phyloP scores from a whole-genome alignment of 176 grass and related monocot species.

The Lolium rigidum region DNA sequence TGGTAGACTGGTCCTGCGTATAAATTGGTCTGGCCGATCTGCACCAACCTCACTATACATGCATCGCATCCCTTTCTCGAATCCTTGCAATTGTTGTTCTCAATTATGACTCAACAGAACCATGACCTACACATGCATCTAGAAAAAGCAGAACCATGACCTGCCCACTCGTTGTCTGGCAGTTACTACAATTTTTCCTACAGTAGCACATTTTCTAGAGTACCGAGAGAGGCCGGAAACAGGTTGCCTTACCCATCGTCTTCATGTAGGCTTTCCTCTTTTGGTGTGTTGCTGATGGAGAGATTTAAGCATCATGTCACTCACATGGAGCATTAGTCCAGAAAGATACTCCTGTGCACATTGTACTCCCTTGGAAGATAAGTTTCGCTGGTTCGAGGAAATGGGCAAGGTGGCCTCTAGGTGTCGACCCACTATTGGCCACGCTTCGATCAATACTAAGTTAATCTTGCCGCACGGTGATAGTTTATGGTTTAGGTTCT shows the following conservation, averaged over 20 bases:
- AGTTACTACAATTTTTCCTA: not conserved
- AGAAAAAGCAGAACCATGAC: not conserved
- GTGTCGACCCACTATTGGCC: constrained; percentile 27
- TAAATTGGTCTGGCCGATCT: not conserved
- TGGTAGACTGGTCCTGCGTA: not conserved
- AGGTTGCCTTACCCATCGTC: not conserved
- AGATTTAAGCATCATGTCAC: not conserved
- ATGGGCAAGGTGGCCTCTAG: not conserved
- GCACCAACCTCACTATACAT: not conserved
- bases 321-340: constrained; percentile 39
- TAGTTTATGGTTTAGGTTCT: not conserved
- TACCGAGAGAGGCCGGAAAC: not conserved
- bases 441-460: constrained; percentile 16
- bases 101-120: not conserved
- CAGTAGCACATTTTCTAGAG: not conserved
- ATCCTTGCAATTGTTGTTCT: not conserved
- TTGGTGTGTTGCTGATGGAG: constrained; percentile 36
- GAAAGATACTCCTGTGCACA: constrained; percentile 13
- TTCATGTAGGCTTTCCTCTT: constrained; percentile 48
- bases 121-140: not conserved
- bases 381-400: constrained; percentile 36
- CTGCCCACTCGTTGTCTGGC: not conserved
- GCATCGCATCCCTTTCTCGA: not conserved
- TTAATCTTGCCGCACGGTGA: constrained; percentile 1
- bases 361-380: constrained; percentile 33